Base-by-base conservation (phyloP, 495 filamentous ascomycete genomes). In the Penicillium nucicola region DNA sequence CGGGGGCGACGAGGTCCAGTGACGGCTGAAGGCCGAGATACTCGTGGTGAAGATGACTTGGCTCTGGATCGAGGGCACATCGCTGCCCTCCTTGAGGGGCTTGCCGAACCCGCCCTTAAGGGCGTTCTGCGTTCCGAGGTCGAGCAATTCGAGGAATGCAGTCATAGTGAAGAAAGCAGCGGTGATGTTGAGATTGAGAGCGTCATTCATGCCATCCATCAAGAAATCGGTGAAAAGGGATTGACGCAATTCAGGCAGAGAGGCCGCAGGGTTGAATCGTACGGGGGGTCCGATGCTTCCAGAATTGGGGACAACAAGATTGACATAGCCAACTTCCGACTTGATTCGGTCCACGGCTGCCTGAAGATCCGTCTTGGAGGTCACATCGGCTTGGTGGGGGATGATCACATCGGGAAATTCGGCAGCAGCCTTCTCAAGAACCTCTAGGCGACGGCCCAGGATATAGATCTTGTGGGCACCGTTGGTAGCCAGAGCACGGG, bases 381-480 rank as follows among this genome's bases (percentile, higher is more conserved):
- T 71, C 3, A 76, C 70, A 51, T 79, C 76, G 35, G 63, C 10
- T 60, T 61, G 23, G 71, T 41, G 0, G 67, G 70, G 50, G 46
- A 78, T 68, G 18, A 64, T 70, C n/a, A n/a, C n/a, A 17, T 58
- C 48, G 57, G 54, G 25, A 22, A 43, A 57, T 23, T 60, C 57
- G 8, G 45, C 53, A 5, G 66, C 61, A 2, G 75, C 68, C 28
- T 70, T 62, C 38, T 82, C 65, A 2, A 86, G 75, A 4, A 75
- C 61, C 18, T 79, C 73, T 42, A 69, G 59, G 18, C 84, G 76
- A 4, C 87, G 74, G 20, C 84, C 85, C 36, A 88, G 59, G 56
- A 90, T 81, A 72, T 87, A 90, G 42, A 90, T 79, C 56, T 81
- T 83, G 12, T 68, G 52, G 1, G 86, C 86, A 10, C 87, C 87